These are phyloP conservation scores for Trypanosoma melophagium DNA, from an alignment of 208 protist genomes.

Conservation along the genomic window DNA sequence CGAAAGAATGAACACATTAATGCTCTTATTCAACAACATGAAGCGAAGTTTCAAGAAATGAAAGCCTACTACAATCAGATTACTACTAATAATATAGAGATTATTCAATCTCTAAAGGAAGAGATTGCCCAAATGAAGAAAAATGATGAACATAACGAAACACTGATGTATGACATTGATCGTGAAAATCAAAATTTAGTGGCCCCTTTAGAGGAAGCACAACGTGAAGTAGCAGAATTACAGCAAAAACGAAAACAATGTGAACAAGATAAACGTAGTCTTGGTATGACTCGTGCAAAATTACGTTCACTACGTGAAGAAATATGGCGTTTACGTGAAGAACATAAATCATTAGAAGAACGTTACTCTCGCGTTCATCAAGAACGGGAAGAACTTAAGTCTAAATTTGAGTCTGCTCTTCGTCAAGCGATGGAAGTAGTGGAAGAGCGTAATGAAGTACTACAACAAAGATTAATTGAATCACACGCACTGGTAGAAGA, in stretches of 20 bases:
- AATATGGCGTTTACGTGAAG: conserved; percentile 77
- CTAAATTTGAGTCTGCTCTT: conserved; percentile 91
- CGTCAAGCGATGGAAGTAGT: conserved; percentile 85
- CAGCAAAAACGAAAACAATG: conserved; percentile 91
- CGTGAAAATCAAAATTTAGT: conserved; percentile 94
- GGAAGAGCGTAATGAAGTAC: conserved; percentile 75
- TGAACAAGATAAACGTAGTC: conserved; percentile 93
- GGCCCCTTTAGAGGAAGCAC: conserved; percentile 92
- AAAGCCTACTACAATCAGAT: conserved; percentile 98
- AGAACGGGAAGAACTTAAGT: conserved; percentile 94
- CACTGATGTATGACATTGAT: conserved; percentile 97
- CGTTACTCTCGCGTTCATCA: conserved; percentile 85
- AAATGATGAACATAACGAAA: conserved; percentile 95
- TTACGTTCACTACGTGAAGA: conserved; percentile 83
- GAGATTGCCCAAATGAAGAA: conserved; percentile 95
- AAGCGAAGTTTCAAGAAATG: conserved; percentile 95
- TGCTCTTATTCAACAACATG: conserved; percentile 94
- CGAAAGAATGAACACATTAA: conserved; percentile 96
- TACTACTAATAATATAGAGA: conserved; percentile 97
- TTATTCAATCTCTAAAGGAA: conserved; percentile 97
- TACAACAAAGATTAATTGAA: conserved; percentile 82
- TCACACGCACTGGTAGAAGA: conserved; percentile 74
- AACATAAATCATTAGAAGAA: conserved; percentile 90
- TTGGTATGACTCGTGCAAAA: conserved; percentile 81
- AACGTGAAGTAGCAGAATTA: conserved; percentile 89